These are phyloP conservation scores for Chara braunii DNA, from an alignment of 139 green algal genomes.

Conservation along the genomic window DNA sequence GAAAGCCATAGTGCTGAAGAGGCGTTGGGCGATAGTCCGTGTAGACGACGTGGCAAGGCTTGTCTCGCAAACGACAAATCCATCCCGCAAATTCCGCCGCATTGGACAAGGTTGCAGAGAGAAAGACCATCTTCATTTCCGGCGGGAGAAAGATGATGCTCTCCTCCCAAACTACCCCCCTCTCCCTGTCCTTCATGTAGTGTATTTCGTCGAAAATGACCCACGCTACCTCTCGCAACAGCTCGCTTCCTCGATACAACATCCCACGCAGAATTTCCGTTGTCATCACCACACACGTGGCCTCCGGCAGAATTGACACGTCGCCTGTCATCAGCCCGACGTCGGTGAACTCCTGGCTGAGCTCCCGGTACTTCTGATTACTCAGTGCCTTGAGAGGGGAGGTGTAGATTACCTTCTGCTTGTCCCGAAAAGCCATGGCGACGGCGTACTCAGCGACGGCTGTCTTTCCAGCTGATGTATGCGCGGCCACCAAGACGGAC, in stretches of 20 bases:
- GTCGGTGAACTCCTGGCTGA: conserved; percentile 75
- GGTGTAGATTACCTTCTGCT: conserved; percentile 88
- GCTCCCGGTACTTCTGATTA: conserved; percentile 96
- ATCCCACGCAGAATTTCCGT: conserved; percentile 89
- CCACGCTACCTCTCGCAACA: conserved; percentile 46
- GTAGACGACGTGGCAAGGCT: conserved; percentile 93
- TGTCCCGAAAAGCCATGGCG: conserved; percentile 66
- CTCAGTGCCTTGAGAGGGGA: conserved; percentile 89
- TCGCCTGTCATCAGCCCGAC: conserved; percentile 87
- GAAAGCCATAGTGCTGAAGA: conserved; percentile 87
- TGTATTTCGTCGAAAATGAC: conserved; percentile 98
- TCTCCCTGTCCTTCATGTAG: conserved; percentile 90
- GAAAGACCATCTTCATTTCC: conserved; percentile 75
- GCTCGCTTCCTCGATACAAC: conserved; percentile 47
- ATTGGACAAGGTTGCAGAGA: conserved; percentile 95
- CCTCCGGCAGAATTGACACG: conserved; percentile 80
- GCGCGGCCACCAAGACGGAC: conserved; percentile 52
- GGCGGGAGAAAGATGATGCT: conserved; percentile 89
- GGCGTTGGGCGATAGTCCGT: conserved; percentile 86
- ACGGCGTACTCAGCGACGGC: conserved; percentile 76
- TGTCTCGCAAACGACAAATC: conserved; percentile 71
- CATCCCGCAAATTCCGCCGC: conserved; percentile 86
- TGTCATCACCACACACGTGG: conserved; percentile 93
- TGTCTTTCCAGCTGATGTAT: conserved; percentile 79
- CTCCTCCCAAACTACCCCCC: conserved; percentile 99